Evolutionary conservation across 352 stramenopile species (phyloP).

Genomic region (Discostella stelligera): DNA sequence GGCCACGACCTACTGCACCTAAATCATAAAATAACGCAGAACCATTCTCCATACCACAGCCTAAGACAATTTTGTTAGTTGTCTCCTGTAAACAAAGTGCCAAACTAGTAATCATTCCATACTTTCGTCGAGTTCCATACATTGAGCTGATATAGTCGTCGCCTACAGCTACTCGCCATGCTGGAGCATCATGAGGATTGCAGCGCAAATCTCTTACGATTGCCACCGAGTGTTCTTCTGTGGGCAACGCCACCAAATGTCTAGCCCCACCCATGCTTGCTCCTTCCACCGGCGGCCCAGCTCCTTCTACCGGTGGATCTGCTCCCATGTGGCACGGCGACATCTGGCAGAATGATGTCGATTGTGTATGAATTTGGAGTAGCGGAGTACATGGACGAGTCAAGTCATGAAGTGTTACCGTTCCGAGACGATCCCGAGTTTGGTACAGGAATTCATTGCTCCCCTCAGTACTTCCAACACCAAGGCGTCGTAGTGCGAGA

Average conservation of each 20-base stretch:
- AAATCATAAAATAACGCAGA: constrained; percentile 73
- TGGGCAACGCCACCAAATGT: constrained; percentile 63
- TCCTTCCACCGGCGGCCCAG: not conserved
- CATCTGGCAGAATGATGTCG: constrained; percentile 65
- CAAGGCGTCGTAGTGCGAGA: constrained; percentile 39
- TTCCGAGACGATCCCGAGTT: constrained; percentile 63
- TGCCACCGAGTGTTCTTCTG: constrained; percentile 41
- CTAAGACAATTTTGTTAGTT: constrained; percentile 49
- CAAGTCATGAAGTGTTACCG: constrained; percentile 68
- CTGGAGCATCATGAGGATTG: constrained; percentile 24
- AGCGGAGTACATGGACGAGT: constrained; percentile 39
- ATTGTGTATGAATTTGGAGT: constrained; percentile 50
- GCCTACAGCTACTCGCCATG: constrained; percentile 25
- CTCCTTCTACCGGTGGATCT: constrained; percentile 4
- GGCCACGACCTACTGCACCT: constrained; percentile 14
- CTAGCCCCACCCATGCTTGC: constrained; percentile 10
- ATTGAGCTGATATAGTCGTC: constrained; percentile 16
- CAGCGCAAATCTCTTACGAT: constrained; percentile 52
- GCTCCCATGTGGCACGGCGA: constrained; percentile 46
- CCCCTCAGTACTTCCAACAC: not conserved
- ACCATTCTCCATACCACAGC: constrained; percentile 79
- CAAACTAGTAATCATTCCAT: constrained; percentile 77
- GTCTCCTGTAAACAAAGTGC: constrained; percentile 42
- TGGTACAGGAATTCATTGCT: constrained; percentile 61
- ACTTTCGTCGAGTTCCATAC: constrained; percentile 30